Base-by-base conservation (phyloP, 495 filamentous ascomycete species). In the Pyrenula massariospora region DNA sequence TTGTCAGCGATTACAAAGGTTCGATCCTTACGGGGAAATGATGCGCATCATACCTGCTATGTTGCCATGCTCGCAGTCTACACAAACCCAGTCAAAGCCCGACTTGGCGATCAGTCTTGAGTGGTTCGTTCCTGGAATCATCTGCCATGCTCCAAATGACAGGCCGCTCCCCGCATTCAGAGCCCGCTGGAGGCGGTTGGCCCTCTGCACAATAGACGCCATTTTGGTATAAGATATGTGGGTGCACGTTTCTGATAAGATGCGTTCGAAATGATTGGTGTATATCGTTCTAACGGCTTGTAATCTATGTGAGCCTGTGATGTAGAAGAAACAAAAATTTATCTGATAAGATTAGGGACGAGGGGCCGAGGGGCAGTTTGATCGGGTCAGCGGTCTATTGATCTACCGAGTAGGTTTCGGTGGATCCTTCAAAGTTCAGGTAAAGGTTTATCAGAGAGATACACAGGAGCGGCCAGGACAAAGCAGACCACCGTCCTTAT, bases 1-100 rank as follows among this genome's bases (percentile, higher is more conserved):
- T 36, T 57, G 0, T 83, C 82, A 11, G 77, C 80, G 0, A 81
- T 79, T n/a, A 81, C 84, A 57, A 77, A 77, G 15, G 75, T 75
- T 24, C 25, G 23, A 22, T n/a, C 21, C 10, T 60, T 12, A 36
- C 54, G 19, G 22, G 11, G 53, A 51, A 23, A 53, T 48, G 15
- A 22, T 60, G 22, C 48, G 31, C 22, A 48, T 20, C 67, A 25
- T 70, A 85, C 84, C 86, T 62, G 86, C 84, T 23, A 91, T 85
- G 61, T 87, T 87, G 20, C 88, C 88, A 69, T 92, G 87, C 65
- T 89, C 85, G 51, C 77, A 83, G 67, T 91, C 88, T 20, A 90
- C 81, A 63, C 85, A 75, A 1, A 89, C 77, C 85, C 85, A 91
- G 66, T 88, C 86, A 1, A 84, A 78, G 3, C 84, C 84, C 2